A percentile compares a stretch with the other conserved stretches of the same genome.
phyloP scores from a whole-genome alignment of 768 basidiomycete genomes.

The Albatrellus ellisii region DNA sequence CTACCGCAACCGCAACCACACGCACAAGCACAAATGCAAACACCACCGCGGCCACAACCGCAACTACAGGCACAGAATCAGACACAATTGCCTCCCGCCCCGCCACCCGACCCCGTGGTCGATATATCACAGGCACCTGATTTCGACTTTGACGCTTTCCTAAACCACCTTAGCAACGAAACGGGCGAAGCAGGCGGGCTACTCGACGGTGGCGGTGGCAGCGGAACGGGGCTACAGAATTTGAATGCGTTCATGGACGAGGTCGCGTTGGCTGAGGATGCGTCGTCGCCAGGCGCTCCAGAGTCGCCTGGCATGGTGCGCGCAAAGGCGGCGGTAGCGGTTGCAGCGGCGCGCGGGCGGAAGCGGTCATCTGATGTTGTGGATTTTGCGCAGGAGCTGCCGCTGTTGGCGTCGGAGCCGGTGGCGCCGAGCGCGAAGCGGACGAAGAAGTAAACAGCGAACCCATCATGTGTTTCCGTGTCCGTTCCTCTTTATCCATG shows the following conservation, averaged over 20 bases:
- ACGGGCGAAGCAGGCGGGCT: constrained; percentile 21
- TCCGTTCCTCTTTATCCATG: too few relatives aligned
- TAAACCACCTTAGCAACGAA: constrained; percentile 20
- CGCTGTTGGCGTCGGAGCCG: constrained; percentile 2
- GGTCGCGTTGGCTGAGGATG: constrained; percentile 24
- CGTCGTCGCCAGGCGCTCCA: background rate
- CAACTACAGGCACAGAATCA: too few relatives aligned
- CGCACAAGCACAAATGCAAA: background rate
- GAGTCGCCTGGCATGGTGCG: background rate
- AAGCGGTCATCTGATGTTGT: constrained; percentile 22
- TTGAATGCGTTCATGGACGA: constrained; percentile 32
- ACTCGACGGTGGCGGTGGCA: constrained; percentile 16
- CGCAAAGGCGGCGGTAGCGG: constrained; percentile 1
- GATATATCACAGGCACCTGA: constrained; percentile 3
- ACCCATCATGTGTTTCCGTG: too few relatives aligned
- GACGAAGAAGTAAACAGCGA: constrained; percentile 15
- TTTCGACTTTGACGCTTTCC: constrained; percentile 15
- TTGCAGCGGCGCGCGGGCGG: constrained; percentile 6
- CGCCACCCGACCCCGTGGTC: too few relatives aligned
- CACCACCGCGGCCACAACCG: too few relatives aligned
- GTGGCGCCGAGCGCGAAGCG: constrained; percentile 17
- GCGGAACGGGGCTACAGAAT: background rate
- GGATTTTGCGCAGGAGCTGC: constrained; percentile 13
- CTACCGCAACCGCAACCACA: constrained; percentile 21
- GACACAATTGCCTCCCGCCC: constrained; percentile 1